These are phyloP conservation scores for Aspergillus nanangensis DNA, from an alignment of 495 filamentous ascomycete genomes.

Conservation along the genomic window DNA sequence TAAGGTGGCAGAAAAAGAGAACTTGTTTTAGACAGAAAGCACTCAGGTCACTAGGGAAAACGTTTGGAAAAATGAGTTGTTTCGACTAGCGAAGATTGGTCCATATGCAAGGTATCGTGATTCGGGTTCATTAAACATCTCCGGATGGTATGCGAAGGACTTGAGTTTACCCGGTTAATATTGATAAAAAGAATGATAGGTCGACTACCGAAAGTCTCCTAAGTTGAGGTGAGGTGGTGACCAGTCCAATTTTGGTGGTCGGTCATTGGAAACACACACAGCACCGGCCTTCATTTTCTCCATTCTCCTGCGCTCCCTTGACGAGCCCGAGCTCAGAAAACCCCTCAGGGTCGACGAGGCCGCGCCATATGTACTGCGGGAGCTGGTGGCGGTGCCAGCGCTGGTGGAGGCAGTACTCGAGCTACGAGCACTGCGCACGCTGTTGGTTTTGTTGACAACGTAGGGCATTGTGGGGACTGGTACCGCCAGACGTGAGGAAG, in stretches of 20 bases:
- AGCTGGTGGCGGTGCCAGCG: conserved; percentile 26
- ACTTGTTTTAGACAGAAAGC: no score
- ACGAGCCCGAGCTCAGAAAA: conserved; percentile 28
- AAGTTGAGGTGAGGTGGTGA: conserved; percentile 38
- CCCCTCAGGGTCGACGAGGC: conserved; percentile 39
- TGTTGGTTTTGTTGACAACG: conserved; percentile 27
- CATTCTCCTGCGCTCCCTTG: conserved; percentile 29
- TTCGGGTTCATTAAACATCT: not conserved
- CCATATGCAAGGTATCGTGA: no score
- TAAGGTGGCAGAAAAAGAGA: not conserved
- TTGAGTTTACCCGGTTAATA: not conserved
- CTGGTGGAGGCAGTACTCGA: conserved; percentile 39
- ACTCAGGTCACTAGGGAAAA: no score
- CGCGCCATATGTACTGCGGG: conserved; percentile 36
- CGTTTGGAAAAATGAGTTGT: no score
- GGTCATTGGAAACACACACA: conserved; percentile 29
- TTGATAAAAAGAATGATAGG: not conserved
- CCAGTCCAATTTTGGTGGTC: conserved; percentile 40
- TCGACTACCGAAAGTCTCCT: conserved; percentile 26
- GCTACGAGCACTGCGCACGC: conserved; percentile 39
- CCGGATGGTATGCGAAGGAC: not conserved
- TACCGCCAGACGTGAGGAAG: conserved; percentile 25
- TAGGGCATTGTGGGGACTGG: conserved; percentile 34
- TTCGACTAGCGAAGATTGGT: conserved; percentile 15
- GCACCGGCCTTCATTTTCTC: conserved; percentile 26